phyloP scores from a whole-genome alignment of 768 basidiomycete species.

The Saitozyma sp. region DNA sequence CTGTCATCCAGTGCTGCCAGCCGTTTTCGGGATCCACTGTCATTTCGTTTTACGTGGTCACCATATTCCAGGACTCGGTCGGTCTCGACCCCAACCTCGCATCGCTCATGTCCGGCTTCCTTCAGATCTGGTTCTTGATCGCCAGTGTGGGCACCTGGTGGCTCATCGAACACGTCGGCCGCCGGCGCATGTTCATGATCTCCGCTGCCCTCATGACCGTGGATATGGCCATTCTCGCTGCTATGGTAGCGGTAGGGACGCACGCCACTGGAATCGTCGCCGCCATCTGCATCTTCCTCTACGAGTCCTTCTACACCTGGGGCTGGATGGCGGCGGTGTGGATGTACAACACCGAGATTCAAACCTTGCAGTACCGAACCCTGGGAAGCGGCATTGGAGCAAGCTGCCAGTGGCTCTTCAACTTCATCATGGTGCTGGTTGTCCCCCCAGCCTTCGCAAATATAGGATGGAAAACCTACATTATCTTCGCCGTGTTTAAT shows the following conservation, averaged over 20 bases:
- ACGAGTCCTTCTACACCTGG: neutral
- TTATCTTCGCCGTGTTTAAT: slow-evolving; percentile 7
- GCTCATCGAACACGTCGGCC: slow-evolving; percentile 4
- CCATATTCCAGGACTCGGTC: slow-evolving; percentile 7
- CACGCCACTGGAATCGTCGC: slow-evolving; percentile 9
- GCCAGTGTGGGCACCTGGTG: slow-evolving; percentile 7
- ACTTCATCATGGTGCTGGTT: neutral
- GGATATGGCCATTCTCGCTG: slow-evolving; percentile 13
- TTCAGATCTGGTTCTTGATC: slow-evolving; percentile 10
- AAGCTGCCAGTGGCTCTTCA: neutral
- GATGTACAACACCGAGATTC: slow-evolving; percentile 1
- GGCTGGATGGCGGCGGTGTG: slow-evolving; percentile 6
- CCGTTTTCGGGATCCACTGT: neutral
- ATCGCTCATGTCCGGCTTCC: slow-evolving; percentile 5
- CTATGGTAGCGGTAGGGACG: neutral
- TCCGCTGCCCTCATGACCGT: neutral
- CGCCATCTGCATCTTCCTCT: slow-evolving; percentile 1
- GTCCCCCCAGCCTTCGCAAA: neutral
- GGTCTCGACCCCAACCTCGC: slow-evolving; percentile 3
- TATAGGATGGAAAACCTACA: neutral
- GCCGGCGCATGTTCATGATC: slow-evolving; percentile 7
- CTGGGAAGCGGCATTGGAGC: neutral
- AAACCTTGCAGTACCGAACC: neutral
- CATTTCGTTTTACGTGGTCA: slow-evolving; percentile 3
- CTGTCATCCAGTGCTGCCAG: slow-evolving; percentile 3